Evolutionary conservation across 495 filamentous ascomycete genomes (phyloP).

Genomic region (Penicillium angulare): DNA sequence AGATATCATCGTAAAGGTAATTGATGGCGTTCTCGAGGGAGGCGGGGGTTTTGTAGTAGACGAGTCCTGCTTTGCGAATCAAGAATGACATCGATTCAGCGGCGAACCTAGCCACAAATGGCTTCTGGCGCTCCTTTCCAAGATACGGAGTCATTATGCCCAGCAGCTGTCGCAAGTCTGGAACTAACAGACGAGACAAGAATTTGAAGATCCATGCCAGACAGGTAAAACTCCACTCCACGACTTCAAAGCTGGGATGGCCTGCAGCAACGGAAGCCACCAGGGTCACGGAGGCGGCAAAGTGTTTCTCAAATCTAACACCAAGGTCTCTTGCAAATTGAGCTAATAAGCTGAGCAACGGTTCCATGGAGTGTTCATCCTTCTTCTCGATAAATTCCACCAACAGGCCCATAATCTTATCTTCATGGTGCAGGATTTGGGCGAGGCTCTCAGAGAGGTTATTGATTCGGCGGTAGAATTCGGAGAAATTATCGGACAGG

Average conservation of each 20-base stretch:
- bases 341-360: conserved; percentile 76
- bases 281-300: conserved; percentile 65
- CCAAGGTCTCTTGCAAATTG: conserved; percentile 93
- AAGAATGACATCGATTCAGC: conserved; percentile 95
- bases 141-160: conserved; percentile 81
- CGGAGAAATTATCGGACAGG: conserved; percentile 72
- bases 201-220: conserved; percentile 98
- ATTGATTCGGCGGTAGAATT: conserved; percentile 68
- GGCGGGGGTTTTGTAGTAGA: conserved; percentile 64
- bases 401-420: conserved; percentile 76
- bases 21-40: conserved; percentile 66
- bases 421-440: conserved; percentile 84
- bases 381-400: conserved; percentile 73
- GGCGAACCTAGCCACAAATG: conserved; percentile 84
- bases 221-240: conserved; percentile 95
- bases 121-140: conserved; percentile 75
- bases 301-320: conserved; percentile 83
- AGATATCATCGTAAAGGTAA: conserved; percentile 67
- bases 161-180: conserved; percentile 80
- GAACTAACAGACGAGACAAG: conserved; percentile 78
- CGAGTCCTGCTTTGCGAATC: conserved; percentile 78
- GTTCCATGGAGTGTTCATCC: conserved; percentile 76
- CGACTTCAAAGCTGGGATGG: conserved; percentile 68
- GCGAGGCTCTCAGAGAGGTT: conserved; percentile 85
- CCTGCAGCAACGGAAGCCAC: conserved; percentile 63